These are phyloP conservation scores for Pichia thaimueangensis DNA, from an alignment of 805 yeast genomes.

Conservation along the genomic window DNA sequence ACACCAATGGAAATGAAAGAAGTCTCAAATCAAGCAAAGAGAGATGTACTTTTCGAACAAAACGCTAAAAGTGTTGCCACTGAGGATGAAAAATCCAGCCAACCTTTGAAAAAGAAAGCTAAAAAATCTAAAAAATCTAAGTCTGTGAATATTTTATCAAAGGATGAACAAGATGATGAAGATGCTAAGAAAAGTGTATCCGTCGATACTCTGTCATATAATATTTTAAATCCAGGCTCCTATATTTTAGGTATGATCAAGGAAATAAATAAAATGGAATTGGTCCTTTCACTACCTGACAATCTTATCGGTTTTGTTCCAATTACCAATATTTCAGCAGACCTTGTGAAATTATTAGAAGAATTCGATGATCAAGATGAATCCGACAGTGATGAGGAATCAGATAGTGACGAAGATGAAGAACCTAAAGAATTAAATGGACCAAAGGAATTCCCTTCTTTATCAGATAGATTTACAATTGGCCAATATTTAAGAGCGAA, in stretches of 20 bases:
- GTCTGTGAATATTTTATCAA: conserved; percentile 6
- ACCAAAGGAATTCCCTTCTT: conserved; percentile 46
- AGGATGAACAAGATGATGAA: conserved; percentile 22
- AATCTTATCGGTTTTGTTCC: conserved; percentile 75
- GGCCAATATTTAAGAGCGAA: conserved; percentile 88
- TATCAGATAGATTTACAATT: conserved; percentile 45
- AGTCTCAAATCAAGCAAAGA: conserved; percentile 86
- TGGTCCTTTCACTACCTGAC: conserved; percentile 72
- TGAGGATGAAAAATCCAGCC: conserved; percentile 25
- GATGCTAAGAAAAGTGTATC: conserved; percentile 26
- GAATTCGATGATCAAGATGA: conserved; percentile 46
- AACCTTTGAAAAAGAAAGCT: conserved; percentile 23
- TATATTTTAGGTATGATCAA: conserved; percentile 70
- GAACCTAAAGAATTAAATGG: conserved; percentile 11
- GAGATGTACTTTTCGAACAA: conserved; percentile 69
- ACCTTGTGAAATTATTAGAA: conserved; percentile 52
- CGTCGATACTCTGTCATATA: conserved; percentile 58
- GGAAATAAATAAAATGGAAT: conserved; percentile 52
- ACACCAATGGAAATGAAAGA: conserved; percentile 89
- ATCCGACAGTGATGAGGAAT: conserved; percentile 28
- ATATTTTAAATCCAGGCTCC: conserved; percentile 64
- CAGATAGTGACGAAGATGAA: conserved; percentile 9
- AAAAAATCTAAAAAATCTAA: conserved; percentile 26
- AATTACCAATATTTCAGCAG: conserved; percentile 62
- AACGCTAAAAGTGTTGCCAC: neutral